Evolutionary conservation across 2,329 filamentous ascomycete species (phyloP).

Genomic region (Diaporthe sp.): DNA sequence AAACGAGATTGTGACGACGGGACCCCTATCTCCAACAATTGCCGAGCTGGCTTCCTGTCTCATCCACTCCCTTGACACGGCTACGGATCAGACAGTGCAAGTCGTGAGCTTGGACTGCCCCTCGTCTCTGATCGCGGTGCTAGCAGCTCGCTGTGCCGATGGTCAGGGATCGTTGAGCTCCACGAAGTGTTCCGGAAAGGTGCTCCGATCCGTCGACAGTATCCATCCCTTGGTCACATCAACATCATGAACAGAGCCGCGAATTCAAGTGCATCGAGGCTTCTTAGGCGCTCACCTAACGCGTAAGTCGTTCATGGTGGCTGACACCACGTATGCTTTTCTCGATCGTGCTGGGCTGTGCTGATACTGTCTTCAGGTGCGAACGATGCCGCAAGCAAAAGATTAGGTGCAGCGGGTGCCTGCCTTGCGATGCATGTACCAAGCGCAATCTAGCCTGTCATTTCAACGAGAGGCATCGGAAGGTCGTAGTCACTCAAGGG

Average conservation of each 20-base stretch:
- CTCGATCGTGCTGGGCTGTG: neutral
- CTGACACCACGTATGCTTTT: no score
- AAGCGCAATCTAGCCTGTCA: constrained; percentile 57
- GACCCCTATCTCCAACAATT: neutral
- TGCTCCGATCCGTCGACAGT: neutral
- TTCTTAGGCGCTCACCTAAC: constrained; percentile 6
- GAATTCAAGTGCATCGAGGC: constrained; percentile 9
- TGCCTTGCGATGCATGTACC: constrained; percentile 59
- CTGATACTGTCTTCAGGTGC: constrained; percentile 52
- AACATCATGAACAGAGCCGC: constrained; percentile 6
- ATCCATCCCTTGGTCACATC: neutral
- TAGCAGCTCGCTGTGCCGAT: neutral
- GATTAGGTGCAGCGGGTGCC: constrained; percentile 58
- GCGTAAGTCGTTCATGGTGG: neutral
- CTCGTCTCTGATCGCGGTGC: neutral
- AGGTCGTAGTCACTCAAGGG: constrained; percentile 63
- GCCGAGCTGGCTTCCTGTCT: neutral
- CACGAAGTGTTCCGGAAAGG: neutral
- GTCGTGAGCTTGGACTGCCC: neutral
- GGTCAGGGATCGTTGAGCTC: neutral
- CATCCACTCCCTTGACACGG: neutral
- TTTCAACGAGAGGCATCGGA: constrained; percentile 62
- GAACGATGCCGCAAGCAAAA: constrained; percentile 60
- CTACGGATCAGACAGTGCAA: constrained; percentile 16
- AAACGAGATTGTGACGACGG: constrained; percentile 2